Conservation (phyloP, 139 green algal genomes). For the Chlamydomonas sp. region DNA sequence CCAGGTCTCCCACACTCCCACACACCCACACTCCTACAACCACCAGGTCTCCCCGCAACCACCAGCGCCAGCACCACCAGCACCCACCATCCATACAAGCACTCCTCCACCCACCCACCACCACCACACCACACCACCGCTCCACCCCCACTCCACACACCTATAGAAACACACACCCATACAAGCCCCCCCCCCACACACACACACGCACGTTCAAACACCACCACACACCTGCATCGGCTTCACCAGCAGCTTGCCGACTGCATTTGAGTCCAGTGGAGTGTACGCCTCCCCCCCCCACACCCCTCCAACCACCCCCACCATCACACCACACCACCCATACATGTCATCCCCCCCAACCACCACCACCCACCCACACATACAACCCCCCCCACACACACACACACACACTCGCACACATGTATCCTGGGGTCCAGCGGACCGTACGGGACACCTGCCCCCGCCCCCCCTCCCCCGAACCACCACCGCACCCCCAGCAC, state of each 20-base stretch:
- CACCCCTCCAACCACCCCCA: background rate
- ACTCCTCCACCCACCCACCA: background rate
- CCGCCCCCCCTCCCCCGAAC: too few relatives aligned
- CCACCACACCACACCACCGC: background rate
- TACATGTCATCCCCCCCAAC: background rate
- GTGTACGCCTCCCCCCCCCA: background rate
- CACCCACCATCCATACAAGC: background rate
- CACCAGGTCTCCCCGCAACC: too few relatives aligned
- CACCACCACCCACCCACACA: background rate
- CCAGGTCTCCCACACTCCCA: too few relatives aligned
- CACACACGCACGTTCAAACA: too few relatives aligned
- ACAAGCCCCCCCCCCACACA: too few relatives aligned
- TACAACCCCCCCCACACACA: background rate
- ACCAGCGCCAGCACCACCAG: too few relatives aligned
- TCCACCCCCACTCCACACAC: background rate
- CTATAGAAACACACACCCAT: background rate
- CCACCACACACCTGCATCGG: too few relatives aligned
- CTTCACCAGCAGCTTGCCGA: background rate
- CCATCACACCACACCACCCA: too few relatives aligned
- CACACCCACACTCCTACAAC: too few relatives aligned
- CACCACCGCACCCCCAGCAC: too few relatives aligned
- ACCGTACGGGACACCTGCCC: background rate
- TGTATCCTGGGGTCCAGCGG: background rate
- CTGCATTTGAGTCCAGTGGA: background rate
- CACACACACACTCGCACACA: background rate